Conservation (phyloP, 306 rosid genomes). For the cucumber (Cucumis sativus) region DNA sequence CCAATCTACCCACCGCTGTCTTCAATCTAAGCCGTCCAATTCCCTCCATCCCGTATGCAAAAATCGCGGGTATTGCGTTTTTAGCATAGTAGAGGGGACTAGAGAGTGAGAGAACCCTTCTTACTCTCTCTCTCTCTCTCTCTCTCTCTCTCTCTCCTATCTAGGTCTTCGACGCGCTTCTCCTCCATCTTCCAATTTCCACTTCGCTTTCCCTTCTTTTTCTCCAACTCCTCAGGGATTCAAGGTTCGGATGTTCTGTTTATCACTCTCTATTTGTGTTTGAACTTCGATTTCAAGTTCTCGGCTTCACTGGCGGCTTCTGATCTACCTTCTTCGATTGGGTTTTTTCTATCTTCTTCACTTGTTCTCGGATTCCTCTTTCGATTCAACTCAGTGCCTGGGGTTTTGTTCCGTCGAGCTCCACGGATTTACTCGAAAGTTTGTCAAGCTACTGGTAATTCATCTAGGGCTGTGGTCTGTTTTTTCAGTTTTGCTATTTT, state of each 20-base stretch:
- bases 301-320: not conserved
- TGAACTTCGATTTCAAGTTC: not conserved
- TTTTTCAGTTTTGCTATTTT: not conserved
- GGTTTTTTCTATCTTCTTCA: not conserved
- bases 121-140: not conserved
- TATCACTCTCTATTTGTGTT: not conserved
- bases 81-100: not conserved
- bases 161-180: slow-evolving; percentile 7
- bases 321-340: not conserved
- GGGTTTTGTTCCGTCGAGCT: not conserved
- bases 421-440: not conserved
- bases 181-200: not conserved
- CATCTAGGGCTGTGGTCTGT: not conserved
- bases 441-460: slow-evolving; percentile 1
- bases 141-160: not conserved
- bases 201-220: not conserved
- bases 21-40: not conserved
- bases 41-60: not conserved
- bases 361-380: not conserved
- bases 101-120: not conserved
- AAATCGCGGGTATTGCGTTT: not conserved
- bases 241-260: not conserved
- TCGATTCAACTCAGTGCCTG: not conserved
- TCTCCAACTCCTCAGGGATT: not conserved
- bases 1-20: not conserved